A percentile compares a stretch with the other conserved stretches of the same genome.
phyloP scores from a whole-genome alignment of 1,284 basidiomycete genomes.

The Laetiporus sulphureus region DNA sequence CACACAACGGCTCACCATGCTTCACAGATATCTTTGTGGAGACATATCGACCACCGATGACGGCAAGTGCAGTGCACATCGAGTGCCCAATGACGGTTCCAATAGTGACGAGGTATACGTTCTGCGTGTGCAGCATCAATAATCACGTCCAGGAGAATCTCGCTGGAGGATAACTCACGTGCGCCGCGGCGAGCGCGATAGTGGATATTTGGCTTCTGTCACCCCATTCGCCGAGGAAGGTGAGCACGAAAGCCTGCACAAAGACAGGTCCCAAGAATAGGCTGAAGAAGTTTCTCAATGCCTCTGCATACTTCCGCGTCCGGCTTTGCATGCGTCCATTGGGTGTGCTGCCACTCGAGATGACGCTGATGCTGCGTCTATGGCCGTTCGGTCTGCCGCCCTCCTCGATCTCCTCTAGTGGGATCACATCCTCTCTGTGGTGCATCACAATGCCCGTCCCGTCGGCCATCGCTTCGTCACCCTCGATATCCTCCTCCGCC shows the following conservation, averaged over 20 bases:
- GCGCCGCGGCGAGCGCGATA: conserved; percentile 92
- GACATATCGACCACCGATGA: conserved; percentile 85
- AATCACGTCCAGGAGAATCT: conserved; percentile 8
- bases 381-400: conserved; percentile 27
- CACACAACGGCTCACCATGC: conserved; percentile 56
- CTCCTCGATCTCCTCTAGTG: conserved; percentile 61
- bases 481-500: conserved; percentile 84
- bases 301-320: conserved; percentile 43
- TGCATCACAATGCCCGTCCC: conserved; percentile 28
- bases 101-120: conserved; percentile 75
- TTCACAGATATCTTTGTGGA: conserved; percentile 94
- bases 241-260: conserved; percentile 91
- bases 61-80: conserved; percentile 85
- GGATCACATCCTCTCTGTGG: conserved; percentile 37
- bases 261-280: conserved; percentile 89
- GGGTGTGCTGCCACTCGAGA: conserved; percentile 12
- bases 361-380: conserved; percentile 6
- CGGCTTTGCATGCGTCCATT: conserved; percentile 14
- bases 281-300: conserved; percentile 76
- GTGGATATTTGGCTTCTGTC: conserved; percentile 97
- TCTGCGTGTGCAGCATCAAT: conserved; percentile 33
- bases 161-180: conserved; percentile 55
- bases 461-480: conserved; percentile 49
- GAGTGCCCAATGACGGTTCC: conserved; percentile 90
- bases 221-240: conserved; percentile 98